phyloP scores from a whole-genome alignment of 2,329 filamentous ascomycete species.

The Scopulariopsis brevicaulis region DNA sequence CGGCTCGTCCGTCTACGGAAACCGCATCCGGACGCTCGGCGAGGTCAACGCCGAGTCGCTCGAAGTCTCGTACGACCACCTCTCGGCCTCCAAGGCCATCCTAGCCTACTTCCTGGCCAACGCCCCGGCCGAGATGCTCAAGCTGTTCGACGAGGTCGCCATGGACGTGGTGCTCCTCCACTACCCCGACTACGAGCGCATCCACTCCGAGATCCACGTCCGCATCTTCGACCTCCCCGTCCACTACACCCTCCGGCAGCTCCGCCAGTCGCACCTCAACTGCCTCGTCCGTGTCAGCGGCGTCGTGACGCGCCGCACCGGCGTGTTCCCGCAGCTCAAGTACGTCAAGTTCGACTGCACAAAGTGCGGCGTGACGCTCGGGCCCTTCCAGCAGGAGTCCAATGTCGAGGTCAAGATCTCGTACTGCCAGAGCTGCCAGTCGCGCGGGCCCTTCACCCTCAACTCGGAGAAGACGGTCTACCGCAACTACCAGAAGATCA shows the following conservation, averaged over 20 bases:
- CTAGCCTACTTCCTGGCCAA: constrained; percentile 94
- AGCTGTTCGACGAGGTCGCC: constrained; percentile 91
- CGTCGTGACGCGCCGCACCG: constrained; percentile 86
- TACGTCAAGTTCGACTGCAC: constrained; percentile 97
- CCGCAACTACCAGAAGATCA: constrained; percentile 96
- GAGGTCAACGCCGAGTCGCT: constrained; percentile 94
- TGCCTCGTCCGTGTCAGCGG: constrained; percentile 89
- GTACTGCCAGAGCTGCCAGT: constrained; percentile 95
- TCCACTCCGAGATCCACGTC: constrained; percentile 95
- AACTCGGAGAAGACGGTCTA: constrained; percentile 98
- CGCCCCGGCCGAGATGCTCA: constrained; percentile 86
- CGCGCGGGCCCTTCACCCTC: constrained; percentile 83
- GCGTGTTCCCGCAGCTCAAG: constrained; percentile 95
- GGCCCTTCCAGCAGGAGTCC: constrained; percentile 95
- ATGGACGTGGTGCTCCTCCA: constrained; percentile 94
- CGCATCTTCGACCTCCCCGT: constrained; percentile 92
- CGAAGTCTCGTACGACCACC: constrained; percentile 90
- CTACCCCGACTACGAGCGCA: constrained; percentile 95
- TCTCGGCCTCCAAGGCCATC: constrained; percentile 83
- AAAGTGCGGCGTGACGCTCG: constrained; percentile 85
- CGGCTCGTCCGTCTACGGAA: constrained; percentile 87
- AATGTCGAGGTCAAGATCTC: constrained; percentile 93
- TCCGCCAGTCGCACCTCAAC: constrained; percentile 92
- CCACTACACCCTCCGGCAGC: constrained; percentile 86
- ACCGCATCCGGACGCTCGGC: constrained; percentile 87